A percentile compares a stretch with the other conserved stretches of the same genome.
These are phyloP conservation scores for Beta vulgaris DNA, from an alignment of 148 eudicot genomes.

Conservation along the genomic window DNA sequence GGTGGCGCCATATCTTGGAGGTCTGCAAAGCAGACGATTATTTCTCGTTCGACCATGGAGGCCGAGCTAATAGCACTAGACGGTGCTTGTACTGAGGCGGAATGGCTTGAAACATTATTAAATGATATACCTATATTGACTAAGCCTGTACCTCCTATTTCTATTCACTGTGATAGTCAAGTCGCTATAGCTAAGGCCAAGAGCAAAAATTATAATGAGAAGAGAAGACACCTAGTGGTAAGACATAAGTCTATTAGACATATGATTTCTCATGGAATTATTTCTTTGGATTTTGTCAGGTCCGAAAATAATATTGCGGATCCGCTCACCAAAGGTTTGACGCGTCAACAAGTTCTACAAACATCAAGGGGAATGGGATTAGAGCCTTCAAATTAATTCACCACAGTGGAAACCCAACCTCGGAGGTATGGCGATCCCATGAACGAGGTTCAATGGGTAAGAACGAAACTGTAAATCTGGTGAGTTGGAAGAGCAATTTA, in stretches of 20 bases:
- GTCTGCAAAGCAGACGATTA: no score
- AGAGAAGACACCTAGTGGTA: not conserved
- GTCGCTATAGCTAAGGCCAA: not conserved
- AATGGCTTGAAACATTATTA: no score
- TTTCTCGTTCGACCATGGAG: no score
- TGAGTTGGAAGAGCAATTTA: not conserved
- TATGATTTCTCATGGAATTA: slow-evolving; percentile 3
- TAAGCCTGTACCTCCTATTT: not conserved
- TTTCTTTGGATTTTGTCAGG: slow-evolving; percentile 7
- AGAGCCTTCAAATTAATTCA: no score
- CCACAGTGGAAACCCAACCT: not conserved
- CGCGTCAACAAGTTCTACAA: not conserved
- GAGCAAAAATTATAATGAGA: slow-evolving; percentile 4
- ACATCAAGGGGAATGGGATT: not conserved
- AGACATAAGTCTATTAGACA: slow-evolving; percentile 1
- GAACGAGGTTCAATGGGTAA: slow-evolving; percentile 1
- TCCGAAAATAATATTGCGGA: slow-evolving; percentile 1
- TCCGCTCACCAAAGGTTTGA: slow-evolving; percentile 1
- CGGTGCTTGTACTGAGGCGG: no score
- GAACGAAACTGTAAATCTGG: not conserved
- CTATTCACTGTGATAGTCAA: not conserved
- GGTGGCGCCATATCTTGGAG: no score
- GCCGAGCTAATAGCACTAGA: no score
- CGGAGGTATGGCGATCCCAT: not conserved
- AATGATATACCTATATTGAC: not conserved